These are phyloP conservation scores for Dryadomyces quercus-mongolicae DNA, from an alignment of 2,329 filamentous ascomycete genomes.

Conservation along the genomic window DNA sequence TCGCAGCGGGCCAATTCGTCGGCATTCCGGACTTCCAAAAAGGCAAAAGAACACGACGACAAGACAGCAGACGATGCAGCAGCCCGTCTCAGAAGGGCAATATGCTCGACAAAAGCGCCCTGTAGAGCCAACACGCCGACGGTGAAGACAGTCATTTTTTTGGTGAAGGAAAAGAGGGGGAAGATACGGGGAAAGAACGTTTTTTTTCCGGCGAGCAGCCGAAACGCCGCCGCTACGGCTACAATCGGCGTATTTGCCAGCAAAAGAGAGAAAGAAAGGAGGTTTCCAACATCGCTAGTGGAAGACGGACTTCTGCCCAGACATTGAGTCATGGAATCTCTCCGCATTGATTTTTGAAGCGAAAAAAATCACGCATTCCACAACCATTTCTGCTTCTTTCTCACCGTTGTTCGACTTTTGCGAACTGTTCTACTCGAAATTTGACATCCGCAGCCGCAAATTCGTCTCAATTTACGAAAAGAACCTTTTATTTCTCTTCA, in stretches of 20 bases:
- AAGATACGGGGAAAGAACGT: not conserved
- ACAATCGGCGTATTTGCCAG: too few relatives aligned
- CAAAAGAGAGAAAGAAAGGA: too few relatives aligned
- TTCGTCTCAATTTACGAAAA: not conserved
- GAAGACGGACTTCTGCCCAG: too few relatives aligned
- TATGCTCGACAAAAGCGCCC: constrained; percentile 84
- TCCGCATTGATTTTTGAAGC: too few relatives aligned
- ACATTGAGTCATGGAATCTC: too few relatives aligned
- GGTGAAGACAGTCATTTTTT: constrained; percentile 22
- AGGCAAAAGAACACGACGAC: constrained; percentile 34
- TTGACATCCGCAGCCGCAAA: not conserved
- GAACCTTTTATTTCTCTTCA: not conserved
- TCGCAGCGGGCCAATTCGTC: constrained; percentile 61
- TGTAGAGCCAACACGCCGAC: constrained; percentile 66
- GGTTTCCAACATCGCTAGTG: too few relatives aligned
- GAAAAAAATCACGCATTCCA: too few relatives aligned
- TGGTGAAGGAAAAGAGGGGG: not conserved
- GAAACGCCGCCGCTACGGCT: not conserved
- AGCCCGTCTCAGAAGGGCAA: constrained; percentile 62
- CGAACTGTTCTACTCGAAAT: too few relatives aligned
- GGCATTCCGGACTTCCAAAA: constrained; percentile 70
- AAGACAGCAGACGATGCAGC: constrained; percentile 30
- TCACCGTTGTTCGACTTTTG: not conserved
- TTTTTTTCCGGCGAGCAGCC: too few relatives aligned
- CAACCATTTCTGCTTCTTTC: not conserved